phyloP scores from a whole-genome alignment of 495 filamentous ascomycete species.

The Filosporella fistucella region DNA sequence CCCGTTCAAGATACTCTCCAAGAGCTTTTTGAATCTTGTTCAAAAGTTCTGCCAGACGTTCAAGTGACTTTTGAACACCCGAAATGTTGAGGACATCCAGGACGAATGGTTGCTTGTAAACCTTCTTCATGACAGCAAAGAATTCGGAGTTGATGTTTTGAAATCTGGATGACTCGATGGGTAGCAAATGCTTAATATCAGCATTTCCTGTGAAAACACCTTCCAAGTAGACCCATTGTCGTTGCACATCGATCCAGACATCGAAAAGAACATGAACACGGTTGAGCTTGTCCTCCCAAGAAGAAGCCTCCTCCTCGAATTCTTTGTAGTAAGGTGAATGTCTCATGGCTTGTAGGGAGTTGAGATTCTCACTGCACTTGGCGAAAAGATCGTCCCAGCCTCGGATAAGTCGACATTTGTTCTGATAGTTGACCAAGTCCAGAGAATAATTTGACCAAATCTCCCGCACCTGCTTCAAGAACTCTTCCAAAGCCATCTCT shows the following conservation, averaged over 20 bases:
- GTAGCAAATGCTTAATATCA: conserved; percentile 97
- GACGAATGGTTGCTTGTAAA: conserved; percentile 89
- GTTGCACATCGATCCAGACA: conserved; percentile 99
- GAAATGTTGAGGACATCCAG: conserved; percentile 93
- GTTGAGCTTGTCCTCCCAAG: conserved; percentile 98
- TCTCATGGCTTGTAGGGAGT: conserved; percentile 96
- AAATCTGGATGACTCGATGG: conserved; percentile 92
- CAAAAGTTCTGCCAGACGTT: conserved; percentile 88
- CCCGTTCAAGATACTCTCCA: conserved; percentile 96
- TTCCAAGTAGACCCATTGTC: conserved; percentile 99
- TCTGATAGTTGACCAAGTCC: conserved; percentile 94
- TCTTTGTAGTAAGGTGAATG: conserved; percentile 99
- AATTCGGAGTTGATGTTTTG: conserved; percentile 99
- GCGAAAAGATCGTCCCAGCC: conserved; percentile 98
- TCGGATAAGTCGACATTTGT: conserved; percentile 92
- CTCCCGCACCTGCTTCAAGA: conserved; percentile 93
- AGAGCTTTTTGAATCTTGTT: conserved; percentile 99
- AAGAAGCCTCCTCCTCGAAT: conserved; percentile 93
- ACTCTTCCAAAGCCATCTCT: conserved; percentile 98
- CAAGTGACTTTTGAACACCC: conserved; percentile 90
- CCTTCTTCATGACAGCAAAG: conserved; percentile 96
- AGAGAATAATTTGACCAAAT: conserved; percentile 93
- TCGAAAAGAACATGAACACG: conserved; percentile 96
- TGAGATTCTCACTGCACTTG: conserved; percentile 96
- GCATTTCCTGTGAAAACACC: conserved; percentile 98